These are phyloP conservation scores for Capsella bursapastoris DNA, from an alignment of 345 rosid genomes.

Conservation along the genomic window DNA sequence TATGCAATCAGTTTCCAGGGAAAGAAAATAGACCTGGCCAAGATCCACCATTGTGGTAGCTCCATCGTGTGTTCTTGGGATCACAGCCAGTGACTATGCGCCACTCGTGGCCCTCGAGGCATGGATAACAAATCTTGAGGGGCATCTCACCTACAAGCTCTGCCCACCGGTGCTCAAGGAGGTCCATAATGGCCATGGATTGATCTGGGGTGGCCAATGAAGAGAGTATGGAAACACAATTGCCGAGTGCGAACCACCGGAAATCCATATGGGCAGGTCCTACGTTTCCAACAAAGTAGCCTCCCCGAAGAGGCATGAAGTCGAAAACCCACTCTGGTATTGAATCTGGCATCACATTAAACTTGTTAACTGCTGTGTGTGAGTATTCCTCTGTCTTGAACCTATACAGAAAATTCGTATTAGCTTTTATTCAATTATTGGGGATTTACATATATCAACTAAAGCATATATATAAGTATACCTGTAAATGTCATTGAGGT, in stretches of 20 bases:
- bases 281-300: conserved; percentile 76
- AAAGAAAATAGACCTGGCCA: conserved; percentile 67
- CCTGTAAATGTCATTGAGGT: conserved; percentile 73
- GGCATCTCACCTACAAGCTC: conserved; percentile 85
- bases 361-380: conserved; percentile 75
- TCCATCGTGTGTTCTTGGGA: conserved; percentile 81
- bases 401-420: conserved; percentile 6
- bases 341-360: conserved; percentile 75
- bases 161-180: conserved; percentile 73
- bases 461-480: neutral
- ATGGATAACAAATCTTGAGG: conserved; percentile 66
- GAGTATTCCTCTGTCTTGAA: conserved; percentile 79
- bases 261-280: conserved; percentile 85
- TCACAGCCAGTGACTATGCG: conserved; percentile 71
- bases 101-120: conserved; percentile 73
- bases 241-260: conserved; percentile 71
- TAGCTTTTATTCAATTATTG: neutral
- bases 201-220: conserved; percentile 80
- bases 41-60: conserved; percentile 82
- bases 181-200: conserved; percentile 79
- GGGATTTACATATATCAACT: neutral
- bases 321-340: conserved; percentile 83
- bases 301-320: conserved; percentile 71
- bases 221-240: conserved; percentile 63
- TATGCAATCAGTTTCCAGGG: neutral